Percentiles rank a stretch among this genome's conserved stretches.
Conservation (phyloP, 1,139 yeast species). For the Debaryomycetaceae sp. region DNA sequence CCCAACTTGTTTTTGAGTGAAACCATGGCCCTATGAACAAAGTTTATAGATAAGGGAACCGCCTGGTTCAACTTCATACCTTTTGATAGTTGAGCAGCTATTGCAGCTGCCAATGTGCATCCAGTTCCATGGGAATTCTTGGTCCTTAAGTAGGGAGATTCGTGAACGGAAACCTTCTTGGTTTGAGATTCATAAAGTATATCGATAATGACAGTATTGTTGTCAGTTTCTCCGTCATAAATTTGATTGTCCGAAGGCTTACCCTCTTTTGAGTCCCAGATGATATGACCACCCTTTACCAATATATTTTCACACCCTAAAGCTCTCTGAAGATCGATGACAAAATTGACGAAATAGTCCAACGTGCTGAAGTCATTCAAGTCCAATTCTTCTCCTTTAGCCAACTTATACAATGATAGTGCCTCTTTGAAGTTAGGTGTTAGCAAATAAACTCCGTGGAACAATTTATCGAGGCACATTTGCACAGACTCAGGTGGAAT, state of each 20-base stretch:
- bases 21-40: slow-evolving; percentile 63
- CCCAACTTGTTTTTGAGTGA: slow-evolving; percentile 41
- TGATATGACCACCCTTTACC: slow-evolving; percentile 80
- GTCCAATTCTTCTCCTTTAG: slow-evolving; percentile 9
- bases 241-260: slow-evolving; percentile 13
- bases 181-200: slow-evolving; percentile 51
- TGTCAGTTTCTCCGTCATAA: slow-evolving; percentile 11
- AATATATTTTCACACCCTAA: slow-evolving; percentile 55
- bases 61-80: slow-evolving; percentile 45
- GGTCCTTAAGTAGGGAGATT: slow-evolving; percentile 48
- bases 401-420: slow-evolving; percentile 25
- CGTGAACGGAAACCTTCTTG: slow-evolving; percentile 39
- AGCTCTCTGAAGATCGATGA: slow-evolving; percentile 34
- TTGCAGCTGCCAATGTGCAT: slow-evolving; percentile 80
- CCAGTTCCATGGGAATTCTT: slow-evolving; percentile 86
- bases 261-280: slow-evolving; percentile 36
- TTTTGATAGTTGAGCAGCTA: slow-evolving; percentile 70
- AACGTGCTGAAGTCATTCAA: slow-evolving; percentile 1
- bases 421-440: slow-evolving; percentile 83
- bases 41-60: slow-evolving; percentile 56
- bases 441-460: slow-evolving; percentile 55
- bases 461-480: slow-evolving; percentile 41
- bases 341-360: slow-evolving; percentile 27
- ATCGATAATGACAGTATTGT: slow-evolving; percentile 45
- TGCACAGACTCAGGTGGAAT: slow-evolving; percentile 48